Conservation (phyloP, 768 basidiomycete species). For the Lactarius quietus region DNA sequence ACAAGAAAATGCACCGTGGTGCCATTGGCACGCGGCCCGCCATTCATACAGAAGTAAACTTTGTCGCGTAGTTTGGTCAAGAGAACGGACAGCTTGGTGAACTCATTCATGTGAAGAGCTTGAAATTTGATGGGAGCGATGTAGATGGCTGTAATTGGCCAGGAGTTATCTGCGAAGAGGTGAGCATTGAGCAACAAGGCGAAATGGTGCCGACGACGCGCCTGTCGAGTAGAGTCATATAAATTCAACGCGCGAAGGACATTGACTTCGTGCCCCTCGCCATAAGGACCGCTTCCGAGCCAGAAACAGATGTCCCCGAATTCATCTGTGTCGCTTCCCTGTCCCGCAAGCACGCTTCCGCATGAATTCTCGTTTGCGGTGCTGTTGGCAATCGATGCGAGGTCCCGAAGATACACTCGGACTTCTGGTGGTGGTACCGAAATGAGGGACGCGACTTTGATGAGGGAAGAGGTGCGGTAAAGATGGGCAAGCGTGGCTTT, state of each 20-base stretch:
- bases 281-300: slow-evolving; percentile 44
- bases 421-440: slow-evolving; percentile 16
- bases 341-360: slow-evolving; percentile 53
- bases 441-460: slow-evolving; percentile 22
- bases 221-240: slow-evolving; percentile 14
- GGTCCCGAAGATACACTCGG: slow-evolving; percentile 24
- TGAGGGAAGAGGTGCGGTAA: slow-evolving; percentile 23
- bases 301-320: slow-evolving; percentile 51
- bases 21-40: slow-evolving; percentile 1
- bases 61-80: slow-evolving; percentile 22
- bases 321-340: slow-evolving; percentile 55
- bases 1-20: slow-evolving; percentile 19
- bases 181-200: slow-evolving; percentile 1
- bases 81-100: slow-evolving; percentile 20
- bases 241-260: slow-evolving; percentile 35
- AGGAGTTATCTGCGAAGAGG: slow-evolving; percentile 17
- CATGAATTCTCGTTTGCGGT: slow-evolving; percentile 41
- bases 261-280: slow-evolving; percentile 31
- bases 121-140: slow-evolving; percentile 19
- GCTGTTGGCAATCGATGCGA: slow-evolving; percentile 40
- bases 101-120: slow-evolving; percentile 17
- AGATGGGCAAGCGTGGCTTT: slow-evolving; percentile 21
- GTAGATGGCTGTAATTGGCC: slow-evolving; percentile 20
- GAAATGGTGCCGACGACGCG: slow-evolving; percentile 17
- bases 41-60: slow-evolving; percentile 14